These are phyloP conservation scores for Colletotrichum tropicale DNA, from an alignment of 2,329 filamentous ascomycete genomes.

Conservation along the genomic window DNA sequence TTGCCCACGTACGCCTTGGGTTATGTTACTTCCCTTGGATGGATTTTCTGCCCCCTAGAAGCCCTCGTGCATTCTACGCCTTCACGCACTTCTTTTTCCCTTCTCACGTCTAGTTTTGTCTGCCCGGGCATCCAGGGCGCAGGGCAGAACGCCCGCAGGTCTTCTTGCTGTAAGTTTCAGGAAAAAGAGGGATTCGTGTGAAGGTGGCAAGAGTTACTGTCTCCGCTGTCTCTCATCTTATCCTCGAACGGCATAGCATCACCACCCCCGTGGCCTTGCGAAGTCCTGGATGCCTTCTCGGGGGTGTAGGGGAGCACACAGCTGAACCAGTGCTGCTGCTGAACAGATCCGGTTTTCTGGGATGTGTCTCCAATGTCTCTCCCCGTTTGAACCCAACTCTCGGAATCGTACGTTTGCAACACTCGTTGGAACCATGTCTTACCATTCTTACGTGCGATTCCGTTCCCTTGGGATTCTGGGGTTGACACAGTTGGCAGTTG, in stretches of 20 bases:
- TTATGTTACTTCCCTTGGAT: not conserved
- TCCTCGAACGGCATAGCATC: not conserved
- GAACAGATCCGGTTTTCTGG: not conserved
- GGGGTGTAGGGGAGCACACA: not conserved
- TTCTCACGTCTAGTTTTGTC: not conserved
- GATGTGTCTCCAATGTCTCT: not conserved
- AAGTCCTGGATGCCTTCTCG: not conserved
- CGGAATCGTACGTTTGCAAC: constrained; percentile 1
- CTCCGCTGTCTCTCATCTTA: not conserved
- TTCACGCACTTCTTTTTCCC: not conserved
- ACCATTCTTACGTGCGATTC: constrained; percentile 1
- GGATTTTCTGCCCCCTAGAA: not conserved
- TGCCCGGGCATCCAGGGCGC: not conserved
- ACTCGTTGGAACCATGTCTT: not conserved
- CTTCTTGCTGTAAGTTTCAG: not conserved
- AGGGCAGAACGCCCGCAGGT: not conserved
- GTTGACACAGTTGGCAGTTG: not conserved
- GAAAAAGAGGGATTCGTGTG: not conserved
- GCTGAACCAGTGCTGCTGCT: not conserved
- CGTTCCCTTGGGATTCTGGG: not conserved
- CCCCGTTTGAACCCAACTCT: not conserved
- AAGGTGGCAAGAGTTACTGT: not conserved
- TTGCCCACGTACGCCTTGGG: not conserved
- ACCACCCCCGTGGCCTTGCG: not conserved
- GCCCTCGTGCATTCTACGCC: not conserved